Conservation (phyloP, 495 filamentous ascomycete genomes). For the Paragyromitra xinjiangensis region DNA sequence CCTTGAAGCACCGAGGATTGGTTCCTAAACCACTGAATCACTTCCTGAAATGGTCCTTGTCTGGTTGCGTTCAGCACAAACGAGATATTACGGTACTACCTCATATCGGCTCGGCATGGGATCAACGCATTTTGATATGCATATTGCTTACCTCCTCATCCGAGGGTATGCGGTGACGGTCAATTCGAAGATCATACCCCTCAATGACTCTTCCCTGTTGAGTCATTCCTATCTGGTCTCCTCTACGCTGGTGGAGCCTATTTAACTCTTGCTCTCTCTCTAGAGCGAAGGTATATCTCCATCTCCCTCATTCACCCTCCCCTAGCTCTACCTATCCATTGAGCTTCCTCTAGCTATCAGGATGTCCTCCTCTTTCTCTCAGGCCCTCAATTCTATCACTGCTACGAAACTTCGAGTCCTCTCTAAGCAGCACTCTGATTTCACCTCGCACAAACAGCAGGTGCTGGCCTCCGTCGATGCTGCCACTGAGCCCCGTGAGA, state of each 20-base stretch:
- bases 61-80: too few relatives aligned
- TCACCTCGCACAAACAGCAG: constrained; percentile 61
- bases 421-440: constrained; percentile 67
- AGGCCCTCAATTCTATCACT: constrained; percentile 73
- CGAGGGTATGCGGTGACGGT: too few relatives aligned
- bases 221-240: neutral
- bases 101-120: too few relatives aligned
- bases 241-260: neutral
- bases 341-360: neutral
- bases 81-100: too few relatives aligned
- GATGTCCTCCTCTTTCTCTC: constrained; percentile 62
- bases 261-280: neutral
- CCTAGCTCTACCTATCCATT: neutral
- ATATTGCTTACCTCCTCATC: too few relatives aligned
- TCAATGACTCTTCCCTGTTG: neutral
- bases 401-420: constrained; percentile 71
- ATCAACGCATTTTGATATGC: too few relatives aligned
- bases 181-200: too few relatives aligned
- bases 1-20: too few relatives aligned
- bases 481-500: constrained; percentile 56
- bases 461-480: constrained; percentile 55
- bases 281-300: neutral
- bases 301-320: neutral
- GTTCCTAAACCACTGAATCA: too few relatives aligned
- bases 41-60: too few relatives aligned